phyloP scores from a whole-genome alignment of 2,329 filamentous ascomycete species.

The Shiraia bambusicola region DNA sequence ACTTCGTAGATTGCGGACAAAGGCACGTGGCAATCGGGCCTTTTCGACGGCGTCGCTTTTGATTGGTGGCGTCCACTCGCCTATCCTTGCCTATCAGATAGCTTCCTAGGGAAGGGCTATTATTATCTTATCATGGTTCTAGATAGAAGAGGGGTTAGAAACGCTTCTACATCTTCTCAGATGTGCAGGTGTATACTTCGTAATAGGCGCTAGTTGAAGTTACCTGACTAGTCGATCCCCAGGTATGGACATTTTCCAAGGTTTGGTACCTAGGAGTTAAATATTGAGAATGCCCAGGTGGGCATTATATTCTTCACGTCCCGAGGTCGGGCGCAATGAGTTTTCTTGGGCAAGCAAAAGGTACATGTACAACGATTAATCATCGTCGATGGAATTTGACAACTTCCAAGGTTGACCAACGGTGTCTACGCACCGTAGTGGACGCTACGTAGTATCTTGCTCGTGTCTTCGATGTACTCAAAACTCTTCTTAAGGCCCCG shows the following conservation, averaged over 20 bases:
- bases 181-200: no score
- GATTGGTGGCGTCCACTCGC: slow-evolving; percentile 6
- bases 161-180: no score
- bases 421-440: slow-evolving; percentile 1
- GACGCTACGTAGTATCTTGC: slow-evolving; percentile 7
- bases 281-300: no score
- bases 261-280: no score
- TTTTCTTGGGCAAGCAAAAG: no score
- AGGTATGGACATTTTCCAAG: no score
- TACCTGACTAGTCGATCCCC: no score
- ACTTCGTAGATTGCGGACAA: not conserved
- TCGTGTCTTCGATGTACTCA: slow-evolving; percentile 17
- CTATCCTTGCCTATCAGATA: slow-evolving; percentile 2
- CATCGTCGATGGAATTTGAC: not conserved
- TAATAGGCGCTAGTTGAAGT: no score
- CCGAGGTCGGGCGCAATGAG: no score
- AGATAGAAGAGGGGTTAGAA: not conserved
- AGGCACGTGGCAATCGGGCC: not conserved
- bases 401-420: not conserved
- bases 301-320: no score
- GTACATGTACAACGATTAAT: no score
- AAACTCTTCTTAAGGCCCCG: slow-evolving; percentile 14
- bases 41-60: slow-evolving; percentile 3
- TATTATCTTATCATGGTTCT: not conserved
- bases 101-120: not conserved